phyloP scores from a whole-genome alignment of 73 alveolate species.

The Paramecium octaurelia region DNA sequence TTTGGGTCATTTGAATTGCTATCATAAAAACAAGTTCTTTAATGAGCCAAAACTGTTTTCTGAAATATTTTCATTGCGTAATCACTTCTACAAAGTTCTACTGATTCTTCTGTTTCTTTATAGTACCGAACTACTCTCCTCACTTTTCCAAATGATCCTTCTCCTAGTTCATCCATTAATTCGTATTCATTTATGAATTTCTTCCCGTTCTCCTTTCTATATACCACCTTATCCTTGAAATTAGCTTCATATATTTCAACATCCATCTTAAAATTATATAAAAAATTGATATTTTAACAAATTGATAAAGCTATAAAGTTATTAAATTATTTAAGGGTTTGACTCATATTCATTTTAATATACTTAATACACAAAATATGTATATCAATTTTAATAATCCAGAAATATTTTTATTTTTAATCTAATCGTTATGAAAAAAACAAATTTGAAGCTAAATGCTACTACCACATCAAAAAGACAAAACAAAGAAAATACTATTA shows the following conservation, averaged over 20 bases:
- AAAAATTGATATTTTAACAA: not conserved
- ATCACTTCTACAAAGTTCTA: not conserved
- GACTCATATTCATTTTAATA: not conserved
- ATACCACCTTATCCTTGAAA: not conserved
- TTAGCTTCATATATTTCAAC: not conserved
- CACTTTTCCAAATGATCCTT: conserved; percentile 32
- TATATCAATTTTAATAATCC: not conserved
- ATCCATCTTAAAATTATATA: not conserved
- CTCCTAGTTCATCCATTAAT: not conserved
- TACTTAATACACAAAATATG: not conserved
- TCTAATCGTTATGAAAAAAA: conserved; percentile 12
- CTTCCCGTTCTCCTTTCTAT: not conserved
- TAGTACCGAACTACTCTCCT: not conserved
- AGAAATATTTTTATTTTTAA: not conserved
- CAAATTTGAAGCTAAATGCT: conserved; percentile 8
- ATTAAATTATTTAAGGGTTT: not conserved
- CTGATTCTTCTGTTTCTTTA: not conserved
- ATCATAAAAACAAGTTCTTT: conserved; percentile 25
- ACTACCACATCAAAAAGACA: not conserved
- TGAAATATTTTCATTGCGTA: conserved; percentile 25
- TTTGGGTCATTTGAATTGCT: not conserved
- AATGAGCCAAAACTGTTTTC: not conserved
- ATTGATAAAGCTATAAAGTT: not conserved
- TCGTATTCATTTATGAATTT: conserved; percentile 10
- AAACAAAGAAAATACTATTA: not conserved